A percentile compares a stretch with the other conserved stretches of the same genome.
phyloP scores from a whole-genome alignment of 139 green algal species.

The Zygnema circumcarinatum region DNA sequence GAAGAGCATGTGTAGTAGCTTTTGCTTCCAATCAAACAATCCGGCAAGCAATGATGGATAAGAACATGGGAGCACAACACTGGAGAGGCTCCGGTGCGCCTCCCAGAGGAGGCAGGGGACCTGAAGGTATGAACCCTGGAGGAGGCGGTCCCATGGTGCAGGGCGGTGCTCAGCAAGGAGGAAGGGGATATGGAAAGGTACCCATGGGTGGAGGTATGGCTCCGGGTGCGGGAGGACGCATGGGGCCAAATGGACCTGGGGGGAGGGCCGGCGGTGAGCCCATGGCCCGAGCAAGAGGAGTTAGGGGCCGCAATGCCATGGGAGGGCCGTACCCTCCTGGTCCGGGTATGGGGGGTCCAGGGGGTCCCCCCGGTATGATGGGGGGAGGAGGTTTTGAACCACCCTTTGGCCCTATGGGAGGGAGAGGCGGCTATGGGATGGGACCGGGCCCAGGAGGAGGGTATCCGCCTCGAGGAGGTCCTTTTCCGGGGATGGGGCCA shows the following conservation, averaged over 20 bases:
- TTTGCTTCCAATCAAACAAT: slow-evolving; percentile 44
- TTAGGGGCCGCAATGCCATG: background rate
- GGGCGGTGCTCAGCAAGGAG: background rate
- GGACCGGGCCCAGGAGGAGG: background rate
- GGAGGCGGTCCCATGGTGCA: background rate
- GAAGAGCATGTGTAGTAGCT: slow-evolving; percentile 42
- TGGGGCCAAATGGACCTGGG: slow-evolving; percentile 9
- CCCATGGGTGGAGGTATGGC: background rate
- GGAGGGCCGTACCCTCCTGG: background rate
- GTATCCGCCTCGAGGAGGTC: background rate
- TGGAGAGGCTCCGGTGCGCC: background rate
- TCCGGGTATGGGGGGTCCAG: slow-evolving; percentile 25
- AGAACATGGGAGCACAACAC: background rate
- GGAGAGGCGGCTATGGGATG: background rate
- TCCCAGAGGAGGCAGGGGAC: slow-evolving; percentile 26
- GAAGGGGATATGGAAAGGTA: background rate
- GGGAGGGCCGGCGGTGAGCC: background rate
- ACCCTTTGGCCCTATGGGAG: background rate
- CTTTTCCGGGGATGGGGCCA: slow-evolving; percentile 8
- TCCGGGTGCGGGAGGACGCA: background rate
- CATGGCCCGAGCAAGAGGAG: background rate
- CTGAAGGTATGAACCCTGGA: slow-evolving; percentile 14
- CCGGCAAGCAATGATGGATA: slow-evolving; percentile 13
- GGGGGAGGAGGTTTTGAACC: slow-evolving; percentile 16
- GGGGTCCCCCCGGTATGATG: background rate